These are phyloP conservation scores for Termitomyces sp. DNA, from an alignment of 768 basidiomycete species.

Conservation along the genomic window DNA sequence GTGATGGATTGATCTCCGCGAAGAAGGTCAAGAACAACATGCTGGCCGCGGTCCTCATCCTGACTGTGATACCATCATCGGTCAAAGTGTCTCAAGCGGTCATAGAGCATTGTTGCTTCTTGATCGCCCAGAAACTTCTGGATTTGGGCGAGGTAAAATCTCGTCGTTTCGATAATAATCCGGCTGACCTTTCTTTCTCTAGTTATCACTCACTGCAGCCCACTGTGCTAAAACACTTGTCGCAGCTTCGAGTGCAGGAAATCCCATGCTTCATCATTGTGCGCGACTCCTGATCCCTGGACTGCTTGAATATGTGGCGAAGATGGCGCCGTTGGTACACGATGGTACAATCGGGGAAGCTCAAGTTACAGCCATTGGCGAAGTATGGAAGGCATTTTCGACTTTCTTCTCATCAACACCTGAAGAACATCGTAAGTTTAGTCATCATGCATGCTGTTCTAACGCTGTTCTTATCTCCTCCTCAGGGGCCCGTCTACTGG, in stretches of 20 bases:
- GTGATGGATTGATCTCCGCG: slow-evolving; percentile 66
- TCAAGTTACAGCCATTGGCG: slow-evolving; percentile 60
- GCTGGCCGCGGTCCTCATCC: slow-evolving; percentile 74
- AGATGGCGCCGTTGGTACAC: slow-evolving; percentile 53
- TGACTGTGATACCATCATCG: slow-evolving; percentile 70
- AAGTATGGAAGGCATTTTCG: slow-evolving; percentile 79
- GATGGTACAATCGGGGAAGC: slow-evolving; percentile 50
- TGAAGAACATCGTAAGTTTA: slow-evolving; percentile 56
- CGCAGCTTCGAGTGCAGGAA: slow-evolving; percentile 61
- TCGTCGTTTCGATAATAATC: not conserved
- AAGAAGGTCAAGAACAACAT: slow-evolving; percentile 91
- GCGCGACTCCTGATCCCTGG: slow-evolving; percentile 70
- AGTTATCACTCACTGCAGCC: slow-evolving; percentile 81
- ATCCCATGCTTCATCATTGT: slow-evolving; percentile 64
- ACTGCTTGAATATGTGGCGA: slow-evolving; percentile 75
- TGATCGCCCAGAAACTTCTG: slow-evolving; percentile 75
- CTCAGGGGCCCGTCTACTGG: slow-evolving; percentile 60
- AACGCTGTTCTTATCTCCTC: not conserved
- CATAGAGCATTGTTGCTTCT: slow-evolving; percentile 79
- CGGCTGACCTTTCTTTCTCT: not conserved
- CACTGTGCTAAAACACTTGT: slow-evolving; percentile 88
- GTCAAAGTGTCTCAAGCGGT: slow-evolving; percentile 66
- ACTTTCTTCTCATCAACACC: slow-evolving; percentile 51
- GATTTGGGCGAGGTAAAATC: slow-evolving; percentile 57
- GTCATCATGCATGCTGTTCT: not conserved